Conservation (phyloP, 73 alveolate species). For the Stentor roeselii region DNA sequence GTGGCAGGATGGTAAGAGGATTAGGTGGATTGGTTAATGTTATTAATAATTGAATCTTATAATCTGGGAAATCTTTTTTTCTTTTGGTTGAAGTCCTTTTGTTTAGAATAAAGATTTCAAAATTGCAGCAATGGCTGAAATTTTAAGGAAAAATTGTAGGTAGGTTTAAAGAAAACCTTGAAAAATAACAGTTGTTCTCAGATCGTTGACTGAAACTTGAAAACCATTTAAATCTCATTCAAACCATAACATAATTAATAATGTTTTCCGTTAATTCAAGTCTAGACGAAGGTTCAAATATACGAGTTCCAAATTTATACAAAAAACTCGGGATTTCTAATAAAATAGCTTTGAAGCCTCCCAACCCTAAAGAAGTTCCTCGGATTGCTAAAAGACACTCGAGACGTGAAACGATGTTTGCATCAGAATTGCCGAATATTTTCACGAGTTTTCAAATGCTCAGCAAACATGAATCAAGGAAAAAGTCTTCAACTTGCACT, state of each 20-base stretch:
- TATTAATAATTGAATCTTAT: background rate
- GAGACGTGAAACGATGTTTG: background rate
- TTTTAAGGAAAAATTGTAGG: too few species aligned
- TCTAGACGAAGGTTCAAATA: background rate
- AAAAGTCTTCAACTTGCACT: background rate
- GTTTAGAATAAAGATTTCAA: too few species aligned
- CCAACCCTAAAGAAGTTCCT: background rate
- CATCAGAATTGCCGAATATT: background rate
- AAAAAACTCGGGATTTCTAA: background rate
- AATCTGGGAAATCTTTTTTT: too few species aligned
- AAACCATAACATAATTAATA: too few species aligned
- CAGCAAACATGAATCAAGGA: background rate
- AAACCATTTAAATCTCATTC: too few species aligned
- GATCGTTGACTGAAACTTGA: too few species aligned
- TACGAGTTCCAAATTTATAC: background rate
- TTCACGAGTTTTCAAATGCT: background rate
- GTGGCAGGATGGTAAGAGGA: conserved; percentile 51
- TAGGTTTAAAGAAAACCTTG: too few species aligned
- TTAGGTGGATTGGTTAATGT: conserved; percentile 42
- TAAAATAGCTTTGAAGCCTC: background rate
- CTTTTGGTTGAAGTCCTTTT: too few species aligned
- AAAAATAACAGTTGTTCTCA: too few species aligned
- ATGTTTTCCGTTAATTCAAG: background rate
- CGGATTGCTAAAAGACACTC: background rate
- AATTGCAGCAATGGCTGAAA: too few species aligned